Base-by-base conservation (phyloP, 1,139 yeast genomes). In the Protomyces gravidus region DNA sequence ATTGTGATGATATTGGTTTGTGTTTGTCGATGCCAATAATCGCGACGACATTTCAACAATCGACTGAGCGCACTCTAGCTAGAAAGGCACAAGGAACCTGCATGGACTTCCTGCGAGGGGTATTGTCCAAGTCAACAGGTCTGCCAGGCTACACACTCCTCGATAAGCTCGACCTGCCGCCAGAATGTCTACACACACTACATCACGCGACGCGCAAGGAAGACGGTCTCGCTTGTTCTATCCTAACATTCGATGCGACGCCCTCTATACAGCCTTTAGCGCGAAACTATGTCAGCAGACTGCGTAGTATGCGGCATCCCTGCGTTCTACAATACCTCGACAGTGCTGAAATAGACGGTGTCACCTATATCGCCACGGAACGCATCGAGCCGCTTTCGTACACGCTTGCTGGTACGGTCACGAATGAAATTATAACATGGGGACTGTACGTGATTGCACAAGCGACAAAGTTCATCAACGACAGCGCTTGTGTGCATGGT, bases 321-420 rank as follows among this genome's bases (percentile, higher is more conserved):
- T 95, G 95, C 0, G 78, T 89, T 21, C 75, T 89, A 56, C 76
- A 78, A 46, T 80, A 83, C 15, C 67, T 87, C 11, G 97, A 90
- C 65, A 81, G 86, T 33, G 77, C 83, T 58, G 95, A 78, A 63
- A 78, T 79, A 45, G 88, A 84, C 51, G 74, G 77, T 23, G 72
- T 71, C 50, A 72, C 86, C n/a, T 84, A 85, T 66, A 77, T 90
- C 27, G 78, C 89, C 7, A 86, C 96, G 1, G 98, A 92, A 70
- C 78, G 81, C 13, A 89, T 86, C 1, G 67, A 69, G n/a, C 94
- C 95, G 0, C 74, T 89, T 72, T 32, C 69, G 26, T 62, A 50
- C 25, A 42, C 52, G 5, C 39, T 64, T 59, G 68, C 66, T 64
- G 73, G 40, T 60, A 79, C 70, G 68, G 76, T 76, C 2, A 73